A percentile compares a stretch with the other conserved stretches of the same genome.
phyloP scores from a whole-genome alignment of 768 basidiomycete species.

The Austroboletus festivus region DNA sequence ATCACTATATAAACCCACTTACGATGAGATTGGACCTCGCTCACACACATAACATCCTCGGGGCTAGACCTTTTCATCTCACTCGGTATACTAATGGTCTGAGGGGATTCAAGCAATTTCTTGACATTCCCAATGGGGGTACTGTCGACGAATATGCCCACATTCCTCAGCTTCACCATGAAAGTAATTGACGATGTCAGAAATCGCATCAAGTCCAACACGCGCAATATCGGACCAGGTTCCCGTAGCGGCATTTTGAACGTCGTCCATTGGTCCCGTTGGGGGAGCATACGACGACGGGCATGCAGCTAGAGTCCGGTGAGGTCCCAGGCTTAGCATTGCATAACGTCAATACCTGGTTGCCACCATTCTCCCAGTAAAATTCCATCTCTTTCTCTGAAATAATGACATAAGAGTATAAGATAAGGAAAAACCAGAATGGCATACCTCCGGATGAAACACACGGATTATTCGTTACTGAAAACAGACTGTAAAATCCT shows the following conservation, averaged over 20 bases:
- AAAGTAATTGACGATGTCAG: constrained; percentile 88
- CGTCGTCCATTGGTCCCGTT: constrained; percentile 61
- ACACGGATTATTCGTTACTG: constrained; percentile 74
- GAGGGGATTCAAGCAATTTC: constrained; percentile 54
- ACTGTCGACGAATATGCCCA: constrained; percentile 78
- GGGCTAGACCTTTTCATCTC: constrained; percentile 54
- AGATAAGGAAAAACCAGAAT: too few relatives aligned
- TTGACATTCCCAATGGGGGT: constrained; percentile 58
- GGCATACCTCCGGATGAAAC: constrained; percentile 68
- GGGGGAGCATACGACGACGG: not conserved
- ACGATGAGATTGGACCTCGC: constrained; percentile 1
- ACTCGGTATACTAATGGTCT: constrained; percentile 46
- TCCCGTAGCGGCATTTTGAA: constrained; percentile 86
- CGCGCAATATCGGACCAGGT: constrained; percentile 64
- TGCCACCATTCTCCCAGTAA: not conserved
- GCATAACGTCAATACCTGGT: not conserved
- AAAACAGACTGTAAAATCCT: constrained; percentile 79
- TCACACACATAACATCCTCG: constrained; percentile 65
- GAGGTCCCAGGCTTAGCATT: not conserved
- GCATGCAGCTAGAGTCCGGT: not conserved
- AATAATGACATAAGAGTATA: not conserved
- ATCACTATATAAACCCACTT: not conserved
- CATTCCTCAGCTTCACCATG: constrained; percentile 70
- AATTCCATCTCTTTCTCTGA: not conserved
- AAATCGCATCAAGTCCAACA: constrained; percentile 87